Evolutionary conservation across 208 protist species (phyloP).

Genomic region (Perkinsela sp.): DNA sequence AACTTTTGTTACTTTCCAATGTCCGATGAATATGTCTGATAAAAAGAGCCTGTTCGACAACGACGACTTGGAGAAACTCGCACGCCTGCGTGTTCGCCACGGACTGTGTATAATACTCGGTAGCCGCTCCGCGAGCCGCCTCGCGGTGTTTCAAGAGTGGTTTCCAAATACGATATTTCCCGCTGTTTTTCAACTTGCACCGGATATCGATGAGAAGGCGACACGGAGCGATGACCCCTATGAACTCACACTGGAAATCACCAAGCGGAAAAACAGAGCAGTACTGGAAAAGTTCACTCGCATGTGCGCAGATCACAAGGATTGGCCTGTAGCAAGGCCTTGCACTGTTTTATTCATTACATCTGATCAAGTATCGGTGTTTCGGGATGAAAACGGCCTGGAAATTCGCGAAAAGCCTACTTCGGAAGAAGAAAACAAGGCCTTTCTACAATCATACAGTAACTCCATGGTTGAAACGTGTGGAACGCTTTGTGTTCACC

Average conservation of each 20-base stretch:
- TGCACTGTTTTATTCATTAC: slow-evolving; percentile 18
- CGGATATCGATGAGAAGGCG: slow-evolving; percentile 48
- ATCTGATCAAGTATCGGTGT: slow-evolving; percentile 42
- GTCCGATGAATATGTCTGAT: too few species aligned
- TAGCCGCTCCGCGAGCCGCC: neutral
- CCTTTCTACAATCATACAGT: slow-evolving; percentile 27
- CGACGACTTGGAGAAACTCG: neutral
- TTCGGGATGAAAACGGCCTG: slow-evolving; percentile 10
- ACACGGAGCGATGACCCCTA: slow-evolving; percentile 15
- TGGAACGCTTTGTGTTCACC: slow-evolving; percentile 17
- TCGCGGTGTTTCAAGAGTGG: neutral
- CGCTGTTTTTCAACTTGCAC: slow-evolving; percentile 10
- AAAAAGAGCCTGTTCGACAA: neutral
- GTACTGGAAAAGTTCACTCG: slow-evolving; percentile 5
- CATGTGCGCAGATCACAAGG: neutral
- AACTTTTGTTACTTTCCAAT: too few species aligned
- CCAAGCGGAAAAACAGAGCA: slow-evolving; percentile 10
- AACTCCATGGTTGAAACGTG: slow-evolving; percentile 20
- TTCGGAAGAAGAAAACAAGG: slow-evolving; percentile 9
- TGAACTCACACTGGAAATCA: slow-evolving; percentile 13
- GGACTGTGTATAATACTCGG: neutral
- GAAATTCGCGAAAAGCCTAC: slow-evolving; percentile 49
- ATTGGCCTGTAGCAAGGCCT: slow-evolving; percentile 1
- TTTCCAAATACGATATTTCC: neutral
- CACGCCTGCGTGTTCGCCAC: neutral